A percentile compares a stretch with the other conserved stretches of the same genome.
phyloP scores from a whole-genome alignment of 164 flowering plant species.

The Magnolia sinica region DNA sequence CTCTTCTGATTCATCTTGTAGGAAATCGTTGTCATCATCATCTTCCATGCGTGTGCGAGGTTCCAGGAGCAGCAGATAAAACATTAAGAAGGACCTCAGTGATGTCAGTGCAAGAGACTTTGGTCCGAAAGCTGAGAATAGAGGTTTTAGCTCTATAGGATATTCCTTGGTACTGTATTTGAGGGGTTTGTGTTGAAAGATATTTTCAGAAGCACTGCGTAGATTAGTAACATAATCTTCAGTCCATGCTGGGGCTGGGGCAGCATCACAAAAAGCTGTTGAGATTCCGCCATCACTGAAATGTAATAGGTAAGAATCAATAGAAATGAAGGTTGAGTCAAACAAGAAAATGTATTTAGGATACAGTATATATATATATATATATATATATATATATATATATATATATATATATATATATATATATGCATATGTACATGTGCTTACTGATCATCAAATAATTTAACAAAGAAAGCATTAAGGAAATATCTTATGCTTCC shows the following conservation, averaged over 20 bases:
- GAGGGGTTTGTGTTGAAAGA: constrained; percentile 38
- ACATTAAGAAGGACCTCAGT: constrained; percentile 73
- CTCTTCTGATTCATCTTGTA: constrained; percentile 45
- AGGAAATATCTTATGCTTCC: neutral
- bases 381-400: no score
- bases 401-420: no score
- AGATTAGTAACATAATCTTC: constrained; percentile 52
- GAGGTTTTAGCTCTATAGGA: constrained; percentile 63
- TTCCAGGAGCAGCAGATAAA: constrained; percentile 87
- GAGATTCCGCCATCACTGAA: constrained; percentile 46
- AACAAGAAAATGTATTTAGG: neutral
- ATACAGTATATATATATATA: no score
- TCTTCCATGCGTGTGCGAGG: constrained; percentile 52
- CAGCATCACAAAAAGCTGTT: constrained; percentile 78
- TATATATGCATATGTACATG: no score
- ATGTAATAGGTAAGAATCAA: constrained; percentile 12
- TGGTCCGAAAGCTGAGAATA: constrained; percentile 75
- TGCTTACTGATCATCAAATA: no score
- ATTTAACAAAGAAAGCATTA: neutral
- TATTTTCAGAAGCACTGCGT: constrained; percentile 25
- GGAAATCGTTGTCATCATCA: constrained; percentile 74
- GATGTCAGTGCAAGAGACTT: constrained; percentile 63
- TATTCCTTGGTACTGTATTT: constrained; percentile 57
- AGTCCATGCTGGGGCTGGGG: constrained; percentile 25
- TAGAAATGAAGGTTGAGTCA: neutral